These are phyloP conservation scores for Scutellaria baicalensis DNA, from an alignment of 257 asterid species.

Conservation along the genomic window DNA sequence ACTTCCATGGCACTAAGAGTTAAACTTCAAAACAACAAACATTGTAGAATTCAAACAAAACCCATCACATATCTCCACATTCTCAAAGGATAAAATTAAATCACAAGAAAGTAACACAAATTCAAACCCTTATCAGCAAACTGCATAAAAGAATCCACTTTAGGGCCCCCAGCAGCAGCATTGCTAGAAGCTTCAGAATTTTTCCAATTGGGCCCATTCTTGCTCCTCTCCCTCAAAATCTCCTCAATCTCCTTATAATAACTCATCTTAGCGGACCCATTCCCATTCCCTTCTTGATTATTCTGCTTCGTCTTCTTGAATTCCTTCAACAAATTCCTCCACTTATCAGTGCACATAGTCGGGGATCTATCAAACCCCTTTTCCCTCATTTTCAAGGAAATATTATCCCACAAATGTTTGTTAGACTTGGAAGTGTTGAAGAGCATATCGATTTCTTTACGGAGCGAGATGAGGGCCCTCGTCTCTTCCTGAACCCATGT, in stretches of 20 bases:
- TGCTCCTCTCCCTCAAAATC: slow-evolving; percentile 53
- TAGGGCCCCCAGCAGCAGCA: slow-evolving; percentile 19
- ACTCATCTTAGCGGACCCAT: slow-evolving; percentile 51
- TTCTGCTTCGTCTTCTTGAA: slow-evolving; percentile 74
- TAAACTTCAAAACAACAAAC: background rate
- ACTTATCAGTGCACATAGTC: slow-evolving; percentile 89
- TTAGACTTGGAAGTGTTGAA: slow-evolving; percentile 86
- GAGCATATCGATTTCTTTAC: slow-evolving; percentile 59
- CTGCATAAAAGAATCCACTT: slow-evolving; percentile 75
- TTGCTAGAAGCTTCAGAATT: slow-evolving; percentile 29
- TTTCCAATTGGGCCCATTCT: slow-evolving; percentile 36
- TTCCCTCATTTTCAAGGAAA: slow-evolving; percentile 80
- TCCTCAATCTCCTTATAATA: slow-evolving; percentile 74
- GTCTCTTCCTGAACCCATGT: slow-evolving; percentile 92
- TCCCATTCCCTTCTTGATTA: slow-evolving; percentile 31
- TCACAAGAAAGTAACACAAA: background rate
- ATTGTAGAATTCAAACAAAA: background rate
- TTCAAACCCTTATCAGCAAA: slow-evolving; percentile 69
- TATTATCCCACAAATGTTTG: slow-evolving; percentile 83
- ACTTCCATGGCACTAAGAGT: background rate
- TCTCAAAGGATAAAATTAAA: background rate
- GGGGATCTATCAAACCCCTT: slow-evolving; percentile 91
- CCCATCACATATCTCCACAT: background rate
- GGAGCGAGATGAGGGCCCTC: slow-evolving; percentile 49
- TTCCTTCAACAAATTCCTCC: slow-evolving; percentile 90